These are phyloP conservation scores for Aciculoconidium aculeatum DNA, from an alignment of 805 yeast genomes.

Conservation along the genomic window DNA sequence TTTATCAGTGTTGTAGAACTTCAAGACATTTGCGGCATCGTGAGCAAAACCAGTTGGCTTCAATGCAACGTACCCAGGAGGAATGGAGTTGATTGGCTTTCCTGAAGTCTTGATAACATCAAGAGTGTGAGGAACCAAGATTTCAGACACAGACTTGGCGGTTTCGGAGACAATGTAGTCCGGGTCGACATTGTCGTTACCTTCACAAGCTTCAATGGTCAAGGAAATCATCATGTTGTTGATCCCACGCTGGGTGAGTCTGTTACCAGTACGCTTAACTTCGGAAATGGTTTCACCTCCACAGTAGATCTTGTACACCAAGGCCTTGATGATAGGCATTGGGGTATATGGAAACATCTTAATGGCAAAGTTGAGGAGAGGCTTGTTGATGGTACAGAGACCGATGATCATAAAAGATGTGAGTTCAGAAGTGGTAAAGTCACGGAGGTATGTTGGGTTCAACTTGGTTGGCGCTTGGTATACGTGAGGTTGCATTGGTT, in stretches of 20 bases:
- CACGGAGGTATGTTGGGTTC: slow-evolving; percentile 55
- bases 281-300: slow-evolving; percentile 80
- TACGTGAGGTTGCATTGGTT: no score
- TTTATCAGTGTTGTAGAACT: slow-evolving; percentile 50
- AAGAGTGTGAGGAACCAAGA: slow-evolving; percentile 67
- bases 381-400: slow-evolving; percentile 57
- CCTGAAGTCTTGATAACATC: slow-evolving; percentile 44
- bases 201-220: slow-evolving; percentile 90
- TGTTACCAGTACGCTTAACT: slow-evolving; percentile 64
- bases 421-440: slow-evolving; percentile 49
- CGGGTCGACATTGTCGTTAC: slow-evolving; percentile 57
- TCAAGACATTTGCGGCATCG: slow-evolving; percentile 69
- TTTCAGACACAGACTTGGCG: slow-evolving; percentile 57
- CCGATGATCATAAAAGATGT: slow-evolving; percentile 67
- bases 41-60: slow-evolving; percentile 87
- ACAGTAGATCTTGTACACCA: slow-evolving; percentile 79
- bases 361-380: slow-evolving; percentile 55
- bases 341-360: slow-evolving; percentile 73
- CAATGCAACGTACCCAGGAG: slow-evolving; percentile 88
- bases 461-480: slow-evolving; percentile 5
- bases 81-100: slow-evolving; percentile 56
- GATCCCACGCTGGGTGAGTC: slow-evolving; percentile 67
- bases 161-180: slow-evolving; percentile 58
- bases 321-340: slow-evolving; percentile 55
- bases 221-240: slow-evolving; percentile 93